Evolutionary conservation across 2,329 filamentous ascomycete species (phyloP), one percentile per base, ranked within the genome.

Genomic region (Cladosporium sp.): DNA sequence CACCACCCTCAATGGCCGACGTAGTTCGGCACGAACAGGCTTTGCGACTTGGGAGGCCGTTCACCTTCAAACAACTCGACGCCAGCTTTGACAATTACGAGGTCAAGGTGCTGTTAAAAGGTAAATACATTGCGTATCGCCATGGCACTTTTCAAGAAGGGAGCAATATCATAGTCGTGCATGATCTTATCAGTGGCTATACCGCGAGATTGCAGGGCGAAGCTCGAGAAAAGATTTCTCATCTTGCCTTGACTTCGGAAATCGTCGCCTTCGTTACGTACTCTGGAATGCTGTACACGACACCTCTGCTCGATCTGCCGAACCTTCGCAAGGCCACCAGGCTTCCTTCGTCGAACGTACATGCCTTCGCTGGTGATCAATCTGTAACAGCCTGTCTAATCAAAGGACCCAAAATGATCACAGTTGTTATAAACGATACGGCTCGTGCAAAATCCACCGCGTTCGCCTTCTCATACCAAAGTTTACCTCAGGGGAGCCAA

Each of bases 111-210:
- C n/a, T 25, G 8, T 51, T 57, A 2, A 53, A 53, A 29, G 52
- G 55, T 12, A 49, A 41, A 25, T 32, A 38, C 20, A 27, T 58
- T 11, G 57, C 57, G 3, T 57, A 57, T 32, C 18, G 57, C 7
- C 45, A 33, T 12, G 45, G 51, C 25, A 49, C 38, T 25, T 12
- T 38, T 18, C 13, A 8, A 25, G 20, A 20, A 7, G 43, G 48
- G n/a, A 35, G 51, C 20, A 45, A 51, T 13, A 38, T 18, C 2
- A 43, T 59, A 13, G 38, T 56, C 6, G 29, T 59, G 9, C 55
- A 38, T 9, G 39, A 59, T n/a, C 49, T 59, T 13, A 9, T 52
- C 12, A 35, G 39, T 8, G 42, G 45, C 8, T 9, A 25, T 12
- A 11, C 22, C 5, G 39, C 22, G 4, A 47, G 18, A 7, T 22